Evolutionary conservation across 1,139 yeast genomes (phyloP).

Genomic region (Hanseniaspora uvarum): DNA sequence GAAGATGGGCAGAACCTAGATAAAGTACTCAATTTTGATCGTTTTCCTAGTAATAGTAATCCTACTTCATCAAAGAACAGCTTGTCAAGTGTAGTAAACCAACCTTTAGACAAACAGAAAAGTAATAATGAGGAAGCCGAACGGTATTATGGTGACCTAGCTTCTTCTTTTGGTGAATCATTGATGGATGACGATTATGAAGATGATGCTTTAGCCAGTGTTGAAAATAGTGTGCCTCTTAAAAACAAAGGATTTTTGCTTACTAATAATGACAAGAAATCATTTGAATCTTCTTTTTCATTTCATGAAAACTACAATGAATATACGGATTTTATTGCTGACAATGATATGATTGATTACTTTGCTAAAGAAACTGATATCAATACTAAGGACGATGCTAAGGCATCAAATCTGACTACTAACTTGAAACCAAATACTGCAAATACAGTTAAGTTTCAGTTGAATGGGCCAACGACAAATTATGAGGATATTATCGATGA

Average conservation of each 20-base stretch:
- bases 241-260: background rate
- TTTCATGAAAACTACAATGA: background rate
- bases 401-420: background rate
- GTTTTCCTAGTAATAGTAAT: background rate
- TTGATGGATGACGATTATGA: conserved; percentile 33
- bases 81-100: background rate
- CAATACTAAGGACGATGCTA: background rate
- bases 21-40: conserved; percentile 1
- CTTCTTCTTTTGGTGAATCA: conserved; percentile 34
- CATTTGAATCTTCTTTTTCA: background rate
- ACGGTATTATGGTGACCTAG: conserved; percentile 27
- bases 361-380: background rate
- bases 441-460: background rate
- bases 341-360: background rate
- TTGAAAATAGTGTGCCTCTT: conserved; percentile 4
- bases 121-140: conserved; percentile 20
- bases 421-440: background rate
- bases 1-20: conserved; percentile 13
- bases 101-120: background rate
- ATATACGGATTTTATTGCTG: background rate
- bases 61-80: background rate
- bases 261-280: background rate
- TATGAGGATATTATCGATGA: conserved; percentile 2
- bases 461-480: background rate
- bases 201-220: conserved; percentile 23